phyloP scores from a whole-genome alignment of 2,329 filamentous ascomycete species.

The Fusarium tuaranense region DNA sequence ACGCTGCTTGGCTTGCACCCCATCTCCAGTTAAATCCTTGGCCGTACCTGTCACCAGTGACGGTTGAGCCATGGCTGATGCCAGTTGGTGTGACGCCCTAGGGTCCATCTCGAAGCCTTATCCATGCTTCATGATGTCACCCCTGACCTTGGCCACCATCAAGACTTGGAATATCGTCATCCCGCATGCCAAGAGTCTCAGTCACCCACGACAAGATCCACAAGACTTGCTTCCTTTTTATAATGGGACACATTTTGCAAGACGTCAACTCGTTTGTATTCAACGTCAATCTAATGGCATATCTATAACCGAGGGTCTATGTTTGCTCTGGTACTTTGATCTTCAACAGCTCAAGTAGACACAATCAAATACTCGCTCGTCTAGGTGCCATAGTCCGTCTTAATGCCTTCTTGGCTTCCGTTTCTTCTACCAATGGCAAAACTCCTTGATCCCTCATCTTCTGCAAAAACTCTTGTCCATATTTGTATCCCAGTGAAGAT shows the following conservation, averaged over 20 bases:
- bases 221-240: background rate
- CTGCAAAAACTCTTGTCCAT: conserved; percentile 83
- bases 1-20: background rate
- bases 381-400: conserved; percentile 83
- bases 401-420: conserved; percentile 80
- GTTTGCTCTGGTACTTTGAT: background rate
- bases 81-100: conserved; percentile 20
- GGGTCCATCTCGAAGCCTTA: conserved; percentile 17
- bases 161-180: conserved; percentile 22
- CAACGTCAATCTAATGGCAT: background rate
- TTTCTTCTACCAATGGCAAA: conserved; percentile 76
- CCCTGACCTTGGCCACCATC: conserved; percentile 27
- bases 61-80: conserved; percentile 15
- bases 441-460: conserved; percentile 82
- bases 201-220: background rate
- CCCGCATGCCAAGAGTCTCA: conserved; percentile 5
- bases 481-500: conserved; percentile 88
- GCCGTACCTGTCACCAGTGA: background rate
- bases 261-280: background rate
- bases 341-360: background rate
- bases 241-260: background rate
- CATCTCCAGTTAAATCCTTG: background rate
- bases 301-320: background rate
- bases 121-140: conserved; percentile 42
- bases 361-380: conserved; percentile 77